A percentile compares a stretch with the other conserved stretches of the same genome.
phyloP scores from a whole-genome alignment of 805 yeast species.

The Wickerhamiella allomyrinae region DNA sequence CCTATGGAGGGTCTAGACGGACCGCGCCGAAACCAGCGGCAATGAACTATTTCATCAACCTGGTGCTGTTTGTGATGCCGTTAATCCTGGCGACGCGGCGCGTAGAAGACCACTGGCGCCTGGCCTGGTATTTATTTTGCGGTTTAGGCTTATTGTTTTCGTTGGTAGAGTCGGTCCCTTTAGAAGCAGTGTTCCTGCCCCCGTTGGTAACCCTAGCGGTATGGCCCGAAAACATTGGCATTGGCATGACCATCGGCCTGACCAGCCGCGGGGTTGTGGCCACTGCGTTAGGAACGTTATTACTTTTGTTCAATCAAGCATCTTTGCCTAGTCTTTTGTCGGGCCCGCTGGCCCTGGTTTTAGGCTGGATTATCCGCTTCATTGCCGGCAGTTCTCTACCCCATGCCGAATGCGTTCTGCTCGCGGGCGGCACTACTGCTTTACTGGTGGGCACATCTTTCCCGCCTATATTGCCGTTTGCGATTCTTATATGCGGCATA shows the following conservation, averaged over 20 bases:
- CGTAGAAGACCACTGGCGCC: not conserved
- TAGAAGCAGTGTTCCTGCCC: not conserved
- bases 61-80: not conserved
- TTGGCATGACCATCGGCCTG: not conserved
- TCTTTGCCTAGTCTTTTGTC: not conserved
- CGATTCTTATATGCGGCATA: not conserved
- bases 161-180: not conserved
- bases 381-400: constrained; percentile 2
- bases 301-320: not conserved
- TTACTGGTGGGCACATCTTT: not conserved
- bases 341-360: not conserved
- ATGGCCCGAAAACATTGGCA: not conserved
- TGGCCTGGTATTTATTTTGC: not conserved
- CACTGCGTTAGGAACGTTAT: not conserved
- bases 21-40: not conserved
- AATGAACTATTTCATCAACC: not conserved
- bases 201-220: not conserved
- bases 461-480: not conserved
- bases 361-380: not conserved
- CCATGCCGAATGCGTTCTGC: constrained; percentile 2
- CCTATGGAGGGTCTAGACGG: not conserved
- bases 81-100: not conserved
- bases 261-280: constrained; percentile 1
- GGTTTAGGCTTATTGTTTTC: not conserved
- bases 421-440: not conserved